Percentiles rank a stretch among this genome's conserved stretches.
Evolutionary conservation across 108 stramenopile species (phyloP).

Genomic region (Nitzschia sp.): DNA sequence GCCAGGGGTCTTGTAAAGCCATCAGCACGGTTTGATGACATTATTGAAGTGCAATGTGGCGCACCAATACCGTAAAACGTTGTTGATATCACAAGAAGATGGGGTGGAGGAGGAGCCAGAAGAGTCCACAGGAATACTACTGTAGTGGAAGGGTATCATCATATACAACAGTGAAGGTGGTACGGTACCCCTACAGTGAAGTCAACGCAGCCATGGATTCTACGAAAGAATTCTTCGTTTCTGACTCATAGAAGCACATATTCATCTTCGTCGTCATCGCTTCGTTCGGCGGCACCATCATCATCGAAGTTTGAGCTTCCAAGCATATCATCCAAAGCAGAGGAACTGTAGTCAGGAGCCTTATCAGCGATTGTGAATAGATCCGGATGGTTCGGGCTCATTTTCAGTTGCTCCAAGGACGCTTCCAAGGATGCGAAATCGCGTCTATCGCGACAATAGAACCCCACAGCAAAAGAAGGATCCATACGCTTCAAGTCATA

Average conservation of each 20-base stretch:
- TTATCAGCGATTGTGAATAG: constrained; percentile 69
- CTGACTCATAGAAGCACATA: constrained; percentile 44
- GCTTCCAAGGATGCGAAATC: constrained; percentile 62
- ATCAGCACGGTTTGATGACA: no score
- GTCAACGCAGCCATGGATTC: no score
- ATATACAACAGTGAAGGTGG: no score
- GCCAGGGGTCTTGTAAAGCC: no score
- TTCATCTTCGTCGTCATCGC: constrained; percentile 56
- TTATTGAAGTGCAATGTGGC: no score
- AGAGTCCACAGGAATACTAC: no score
- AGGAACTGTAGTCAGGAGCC: constrained; percentile 67
- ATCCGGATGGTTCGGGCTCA: constrained; percentile 46
- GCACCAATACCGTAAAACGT: no score
- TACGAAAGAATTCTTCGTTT: no score
- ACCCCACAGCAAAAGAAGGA: constrained; percentile 84
- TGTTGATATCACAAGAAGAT: no score
- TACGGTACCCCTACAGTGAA: no score
- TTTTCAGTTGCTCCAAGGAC: constrained; percentile 38
- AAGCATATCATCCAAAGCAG: constrained; percentile 61
- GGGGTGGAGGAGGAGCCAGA: no score
- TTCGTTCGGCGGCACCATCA: constrained; percentile 27
- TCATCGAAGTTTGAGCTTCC: constrained; percentile 14
- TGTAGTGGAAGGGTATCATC: no score
- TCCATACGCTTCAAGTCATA: constrained; percentile 73
- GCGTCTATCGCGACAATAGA: constrained; percentile 67